Base-by-base conservation (phyloP, 2,329 filamentous ascomycete species). In the Chrysoporthe puriensis region DNA sequence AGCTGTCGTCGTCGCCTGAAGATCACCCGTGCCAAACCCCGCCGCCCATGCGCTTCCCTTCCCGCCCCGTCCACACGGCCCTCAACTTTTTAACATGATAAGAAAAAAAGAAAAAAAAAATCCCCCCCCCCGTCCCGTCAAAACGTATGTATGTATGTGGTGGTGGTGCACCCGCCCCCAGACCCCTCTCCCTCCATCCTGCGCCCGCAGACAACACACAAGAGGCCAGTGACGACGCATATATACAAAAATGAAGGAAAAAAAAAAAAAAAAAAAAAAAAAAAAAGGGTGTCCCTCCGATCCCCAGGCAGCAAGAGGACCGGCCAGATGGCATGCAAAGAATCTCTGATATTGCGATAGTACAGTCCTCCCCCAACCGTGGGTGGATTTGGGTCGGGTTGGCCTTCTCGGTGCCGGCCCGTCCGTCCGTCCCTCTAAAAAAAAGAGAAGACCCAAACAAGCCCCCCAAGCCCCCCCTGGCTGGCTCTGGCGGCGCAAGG, bases 281-380 rank as follows among this genome's bases (percentile, higher is more conserved):
- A 26, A 26, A 26, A 26, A 26, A 26, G 26, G 8, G 36, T 40
- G 36, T 40, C 34, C 21, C 36, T 48, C 40, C 14, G 54, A 16
- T 14, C 13, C 14, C 43, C 13, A 14, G 32, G 40, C 6, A n/a
- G 13, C 26, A 26, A 26, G 26, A 26, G 26, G 26, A 0, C 26
- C 26, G 21, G 43, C 58, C 58, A 9, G 11, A 34, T 3, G 54
- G 44, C 58, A 42, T 61, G 56, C 58, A 57, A 57, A 57, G 58
- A 63, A 66, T 46, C 32, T 56, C n/a, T 42, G 48, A 56, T 42
- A 64, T 64, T 64, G 54, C 56, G 40, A 67, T 64, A 57, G 50
- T 64, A 64, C 66, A 67, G 52, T 43, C 50, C 64, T 59, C 42
- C 64, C 14, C 44, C 52, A 26, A 16, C 57, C 36, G 57, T 58